Conservation (phyloP, 257 asterid genomes). For the Leptodermis oblonga region DNA sequence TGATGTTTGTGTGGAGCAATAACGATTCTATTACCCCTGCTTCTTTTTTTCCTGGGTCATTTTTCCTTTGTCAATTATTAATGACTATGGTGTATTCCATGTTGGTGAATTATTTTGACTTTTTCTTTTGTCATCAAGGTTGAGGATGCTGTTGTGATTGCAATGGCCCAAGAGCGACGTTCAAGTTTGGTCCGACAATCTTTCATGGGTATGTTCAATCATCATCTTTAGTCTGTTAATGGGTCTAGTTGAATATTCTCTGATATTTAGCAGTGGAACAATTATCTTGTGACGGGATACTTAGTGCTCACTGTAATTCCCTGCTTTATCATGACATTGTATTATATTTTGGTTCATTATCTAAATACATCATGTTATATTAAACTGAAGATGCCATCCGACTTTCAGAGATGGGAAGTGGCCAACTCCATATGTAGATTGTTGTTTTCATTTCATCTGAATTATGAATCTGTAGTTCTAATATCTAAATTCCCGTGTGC, state of each 20-base stretch:
- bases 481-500: no score
- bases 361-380: neutral
- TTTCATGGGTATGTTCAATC: conserved; percentile 49
- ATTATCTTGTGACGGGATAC: neutral
- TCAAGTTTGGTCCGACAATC: conserved; percentile 77
- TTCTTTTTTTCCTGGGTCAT: neutral
- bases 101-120: conserved; percentile 9
- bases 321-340: neutral
- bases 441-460: no score
- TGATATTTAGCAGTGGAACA: neutral
- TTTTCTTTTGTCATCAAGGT: conserved; percentile 50
- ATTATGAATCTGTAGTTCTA: no score
- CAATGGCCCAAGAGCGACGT: conserved; percentile 72
- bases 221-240: neutral
- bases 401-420: neutral
- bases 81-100: neutral
- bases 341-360: neutral
- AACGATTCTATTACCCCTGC: neutral
- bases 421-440: no score
- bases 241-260: neutral
- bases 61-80: neutral
- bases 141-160: conserved; percentile 90
- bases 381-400: neutral
- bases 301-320: neutral
- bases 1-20: neutral